phyloP scores from a whole-genome alignment of 2,329 filamentous ascomycete genomes.

The Plenodomus lindquistii region DNA sequence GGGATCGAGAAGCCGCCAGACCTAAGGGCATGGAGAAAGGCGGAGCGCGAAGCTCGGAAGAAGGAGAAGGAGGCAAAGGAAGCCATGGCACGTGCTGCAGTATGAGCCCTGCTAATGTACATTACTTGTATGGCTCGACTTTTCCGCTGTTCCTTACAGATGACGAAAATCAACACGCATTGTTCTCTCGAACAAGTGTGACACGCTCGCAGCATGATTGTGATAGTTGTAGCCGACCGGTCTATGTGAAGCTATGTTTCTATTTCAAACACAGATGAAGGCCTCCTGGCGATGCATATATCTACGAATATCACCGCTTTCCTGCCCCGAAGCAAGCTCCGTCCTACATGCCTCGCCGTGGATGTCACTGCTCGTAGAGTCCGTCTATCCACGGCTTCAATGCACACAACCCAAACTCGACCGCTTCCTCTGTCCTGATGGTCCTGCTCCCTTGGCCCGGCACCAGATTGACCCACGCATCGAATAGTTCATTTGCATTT shows the following conservation, averaged over 20 bases:
- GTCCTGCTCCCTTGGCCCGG: slow-evolving; percentile 80
- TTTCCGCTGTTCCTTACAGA: neutral
- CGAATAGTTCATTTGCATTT: slow-evolving; percentile 73
- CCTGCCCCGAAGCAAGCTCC: neutral
- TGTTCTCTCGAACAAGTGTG: too few species aligned
- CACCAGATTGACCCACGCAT: slow-evolving; percentile 81
- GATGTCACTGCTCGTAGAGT: slow-evolving; percentile 8
- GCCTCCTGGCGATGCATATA: too few species aligned
- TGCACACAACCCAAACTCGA: slow-evolving; percentile 75
- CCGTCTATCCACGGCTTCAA: slow-evolving; percentile 55
- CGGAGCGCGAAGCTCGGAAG: slow-evolving; percentile 70
- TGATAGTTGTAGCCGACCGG: too few species aligned
- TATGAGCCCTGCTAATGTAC: neutral
- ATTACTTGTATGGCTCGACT: neutral
- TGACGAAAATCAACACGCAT: too few species aligned
- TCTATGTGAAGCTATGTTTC: too few species aligned
- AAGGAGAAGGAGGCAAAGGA: slow-evolving; percentile 57
- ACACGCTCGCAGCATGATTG: too few species aligned
- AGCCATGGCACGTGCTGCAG: neutral
- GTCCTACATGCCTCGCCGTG: too few species aligned
- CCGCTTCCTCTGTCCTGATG: slow-evolving; percentile 81
- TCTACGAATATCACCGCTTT: too few species aligned
- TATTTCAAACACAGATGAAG: too few species aligned
- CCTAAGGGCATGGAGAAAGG: slow-evolving; percentile 74
- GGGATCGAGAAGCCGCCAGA: slow-evolving; percentile 89